Percentiles rank a stretch among this genome's conserved stretches.
These are phyloP conservation scores for Gaultheria prostrata DNA, from an alignment of 148 eudicot species.

Conservation along the genomic window DNA sequence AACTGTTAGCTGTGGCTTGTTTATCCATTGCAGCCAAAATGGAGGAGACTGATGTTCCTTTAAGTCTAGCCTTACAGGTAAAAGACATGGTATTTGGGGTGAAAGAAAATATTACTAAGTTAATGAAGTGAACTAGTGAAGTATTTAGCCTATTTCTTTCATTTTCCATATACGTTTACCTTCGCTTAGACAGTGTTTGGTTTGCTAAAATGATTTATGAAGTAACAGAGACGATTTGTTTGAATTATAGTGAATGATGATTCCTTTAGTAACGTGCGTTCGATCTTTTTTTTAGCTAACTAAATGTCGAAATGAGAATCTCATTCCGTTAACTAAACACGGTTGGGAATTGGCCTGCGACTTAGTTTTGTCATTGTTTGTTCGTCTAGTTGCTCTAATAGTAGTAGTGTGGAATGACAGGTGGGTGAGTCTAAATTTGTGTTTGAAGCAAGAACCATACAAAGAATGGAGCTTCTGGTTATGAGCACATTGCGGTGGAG, in stretches of 20 bases:
- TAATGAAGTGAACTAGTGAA: neutral
- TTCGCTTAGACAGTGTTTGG: neutral
- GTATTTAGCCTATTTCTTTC: neutral
- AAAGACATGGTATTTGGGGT: neutral
- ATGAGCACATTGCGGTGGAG: constrained; percentile 81
- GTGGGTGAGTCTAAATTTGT: constrained; percentile 48
- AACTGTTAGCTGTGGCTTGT: constrained; percentile 68
- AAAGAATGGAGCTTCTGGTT: constrained; percentile 76
- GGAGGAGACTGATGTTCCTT: constrained; percentile 71
- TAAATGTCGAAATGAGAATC: neutral
- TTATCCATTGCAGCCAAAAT: constrained; percentile 69
- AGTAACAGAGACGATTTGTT: neutral
- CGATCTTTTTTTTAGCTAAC: neutral
- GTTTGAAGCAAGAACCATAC: constrained; percentile 70
- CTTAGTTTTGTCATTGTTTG: neutral
- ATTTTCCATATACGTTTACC: neutral
- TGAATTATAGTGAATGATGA: neutral
- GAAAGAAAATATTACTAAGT: neutral
- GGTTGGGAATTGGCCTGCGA: neutral
- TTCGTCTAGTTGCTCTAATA: constrained; percentile 1
- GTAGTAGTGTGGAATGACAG: constrained; percentile 29
- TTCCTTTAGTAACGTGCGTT: neutral
- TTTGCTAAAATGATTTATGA: neutral
- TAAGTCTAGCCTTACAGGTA: constrained; percentile 68
- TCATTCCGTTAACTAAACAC: neutral